phyloP scores from a whole-genome alignment of 2,329 filamentous ascomycete genomes.

The Penicillium nordicum region DNA sequence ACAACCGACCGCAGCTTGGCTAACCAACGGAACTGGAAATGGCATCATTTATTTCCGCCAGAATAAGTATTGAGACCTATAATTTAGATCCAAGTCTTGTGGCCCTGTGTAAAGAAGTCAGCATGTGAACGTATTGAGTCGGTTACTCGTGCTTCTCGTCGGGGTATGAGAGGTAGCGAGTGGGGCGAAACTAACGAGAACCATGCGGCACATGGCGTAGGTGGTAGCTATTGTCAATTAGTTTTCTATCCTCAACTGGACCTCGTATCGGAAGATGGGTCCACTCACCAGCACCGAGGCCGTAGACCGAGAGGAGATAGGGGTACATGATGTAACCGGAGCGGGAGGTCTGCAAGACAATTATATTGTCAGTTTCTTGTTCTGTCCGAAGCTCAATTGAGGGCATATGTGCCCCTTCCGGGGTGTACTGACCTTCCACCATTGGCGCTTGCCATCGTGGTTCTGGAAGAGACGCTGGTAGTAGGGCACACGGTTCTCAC shows the following conservation, averaged over 20 bases:
- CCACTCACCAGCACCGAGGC: constrained; percentile 48
- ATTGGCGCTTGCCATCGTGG: constrained; percentile 63
- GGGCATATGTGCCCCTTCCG: background rate
- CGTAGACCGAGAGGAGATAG: constrained; percentile 55
- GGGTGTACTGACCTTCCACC: constrained; percentile 60
- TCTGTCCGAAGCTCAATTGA: background rate
- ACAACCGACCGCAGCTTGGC: constrained; percentile 16
- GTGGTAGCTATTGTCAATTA: constrained; percentile 27
- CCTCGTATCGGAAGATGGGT: background rate
- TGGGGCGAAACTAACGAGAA: constrained; percentile 37
- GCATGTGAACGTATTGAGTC: constrained; percentile 6
- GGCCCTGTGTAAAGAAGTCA: constrained; percentile 46
- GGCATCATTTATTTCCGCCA: constrained; percentile 32
- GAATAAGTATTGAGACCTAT: constrained; percentile 62
- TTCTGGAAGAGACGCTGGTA: constrained; percentile 67
- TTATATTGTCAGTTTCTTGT: constrained; percentile 14
- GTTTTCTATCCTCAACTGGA: constrained; percentile 2
- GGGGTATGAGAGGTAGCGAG: background rate
- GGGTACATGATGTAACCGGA: constrained; percentile 59
- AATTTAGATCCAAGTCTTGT: constrained; percentile 56
- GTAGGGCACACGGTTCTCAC: constrained; percentile 64
- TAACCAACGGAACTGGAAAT: constrained; percentile 3
- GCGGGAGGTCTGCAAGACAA: constrained; percentile 47
- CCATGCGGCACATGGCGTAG: constrained; percentile 46
- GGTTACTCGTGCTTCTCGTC: background rate